Percentiles rank a stretch among this genome's conserved stretches.
phyloP scores from a whole-genome alignment of 768 basidiomycete genomes.

The Suillus clintonianus region DNA sequence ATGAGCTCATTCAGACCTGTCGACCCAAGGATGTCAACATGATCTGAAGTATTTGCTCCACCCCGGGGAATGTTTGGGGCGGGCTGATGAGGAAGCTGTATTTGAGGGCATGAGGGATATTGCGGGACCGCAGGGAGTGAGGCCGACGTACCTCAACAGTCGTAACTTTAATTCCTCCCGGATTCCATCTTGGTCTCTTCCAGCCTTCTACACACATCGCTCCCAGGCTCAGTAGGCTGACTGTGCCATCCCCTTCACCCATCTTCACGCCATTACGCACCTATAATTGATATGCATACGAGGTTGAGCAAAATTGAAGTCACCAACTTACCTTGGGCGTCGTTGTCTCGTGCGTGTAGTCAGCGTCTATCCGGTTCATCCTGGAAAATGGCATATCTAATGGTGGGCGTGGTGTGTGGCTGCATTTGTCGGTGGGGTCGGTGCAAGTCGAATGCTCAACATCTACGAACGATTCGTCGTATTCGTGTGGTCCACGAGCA shows the following conservation, averaged over 20 bases:
- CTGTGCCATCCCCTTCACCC: conserved; percentile 96
- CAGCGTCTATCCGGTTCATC: conserved; percentile 82
- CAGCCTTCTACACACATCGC: conserved; percentile 98
- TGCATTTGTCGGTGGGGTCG: conserved; percentile 45
- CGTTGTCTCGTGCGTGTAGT: conserved; percentile 65
- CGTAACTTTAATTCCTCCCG: conserved; percentile 80
- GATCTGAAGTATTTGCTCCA: conserved; percentile 89
- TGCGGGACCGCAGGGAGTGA: background rate
- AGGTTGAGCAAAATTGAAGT: background rate
- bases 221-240: conserved; percentile 80
- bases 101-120: conserved; percentile 10
- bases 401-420: conserved; percentile 39
- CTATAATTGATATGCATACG: conserved; percentile 29
- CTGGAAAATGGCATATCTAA: conserved; percentile 58
- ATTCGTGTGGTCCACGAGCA: conserved; percentile 66
- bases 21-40: conserved; percentile 84
- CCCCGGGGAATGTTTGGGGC: conserved; percentile 75
- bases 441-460: conserved; percentile 43
- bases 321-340: conserved; percentile 52
- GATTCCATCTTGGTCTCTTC: conserved; percentile 90
- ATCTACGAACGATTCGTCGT: conserved; percentile 59
- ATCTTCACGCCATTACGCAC: conserved; percentile 85
- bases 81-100: conserved; percentile 79
- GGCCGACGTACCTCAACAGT: conserved; percentile 73
- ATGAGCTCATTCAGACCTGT: conserved; percentile 88